Evolutionary conservation across 257 asterid genomes (phyloP), one percentile per base, ranked within the genome.

Genomic region (Solanum chmielewskii): DNA sequence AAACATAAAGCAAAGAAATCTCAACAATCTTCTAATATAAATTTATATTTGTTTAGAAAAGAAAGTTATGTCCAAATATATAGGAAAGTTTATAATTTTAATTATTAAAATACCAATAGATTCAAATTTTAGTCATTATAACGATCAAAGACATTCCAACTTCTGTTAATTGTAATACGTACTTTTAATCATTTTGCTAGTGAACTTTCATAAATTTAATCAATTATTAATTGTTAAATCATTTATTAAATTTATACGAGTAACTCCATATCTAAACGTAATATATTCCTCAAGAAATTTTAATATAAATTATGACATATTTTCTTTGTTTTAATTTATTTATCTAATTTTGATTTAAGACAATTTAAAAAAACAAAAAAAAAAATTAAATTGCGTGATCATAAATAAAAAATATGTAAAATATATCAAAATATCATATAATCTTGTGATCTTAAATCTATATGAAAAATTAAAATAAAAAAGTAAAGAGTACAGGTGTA

Each of bases 371-470:
- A 59, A 59, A 20, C 3, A 20, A 20, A 21, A 20, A 21, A 0
- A 59, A 21, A 1, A 18, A 18, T 56, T 59, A 11, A 3, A 3
- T 59, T 6, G 2, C 9, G 1, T 8, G 27, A 0, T 59, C 0
- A 20, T 59, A 59, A 59, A 59, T 8, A 1, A 59, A 59, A 59
- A 59, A 27, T 59, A 3, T 3, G 13, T 59, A 5, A 2, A 59
- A 59, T 59, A 21, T 21, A 21, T 11, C 68, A 59, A 20, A 59
- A 59, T 59, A 59, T 59, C 27, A 59, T 59, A 20, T 21, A 59
- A 59, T 59, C 13, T 21, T 59, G 0, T 0, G 0, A 1, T 21
- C 12, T 20, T 59, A 59, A 21, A 59, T 0, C 9, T 59, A 2
- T 59, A 0, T 3, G 5, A 59, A 1, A 21, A 59, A 8, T 59